A percentile compares a stretch with the other conserved stretches of the same genome.
Conservation (phyloP, 176 grass and related monocot genomes). For the Microstegium vimineum region DNA sequence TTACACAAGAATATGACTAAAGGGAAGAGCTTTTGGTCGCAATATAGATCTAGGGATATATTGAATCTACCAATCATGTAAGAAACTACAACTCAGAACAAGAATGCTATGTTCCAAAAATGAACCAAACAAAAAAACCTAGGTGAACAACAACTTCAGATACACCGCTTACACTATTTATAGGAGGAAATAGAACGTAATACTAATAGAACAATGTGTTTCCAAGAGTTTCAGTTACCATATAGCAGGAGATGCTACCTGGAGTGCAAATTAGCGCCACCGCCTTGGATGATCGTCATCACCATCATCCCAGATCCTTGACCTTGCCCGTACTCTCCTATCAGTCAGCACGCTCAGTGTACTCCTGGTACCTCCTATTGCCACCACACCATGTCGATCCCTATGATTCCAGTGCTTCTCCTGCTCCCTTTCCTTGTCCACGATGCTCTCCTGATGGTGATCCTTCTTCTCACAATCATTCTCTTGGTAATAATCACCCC, state of each 20-base stretch:
- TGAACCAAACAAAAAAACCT: neutral
- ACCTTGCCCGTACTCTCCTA: constrained; percentile 18
- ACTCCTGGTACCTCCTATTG: constrained; percentile 25
- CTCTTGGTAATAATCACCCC: neutral
- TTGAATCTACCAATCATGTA: constrained; percentile 9
- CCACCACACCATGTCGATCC: constrained; percentile 27
- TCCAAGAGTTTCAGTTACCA: constrained; percentile 26
- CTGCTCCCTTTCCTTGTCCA: constrained; percentile 17
- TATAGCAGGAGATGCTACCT: constrained; percentile 6
- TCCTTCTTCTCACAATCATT: constrained; percentile 6
- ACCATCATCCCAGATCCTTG: constrained; percentile 33
- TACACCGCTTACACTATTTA: neutral
- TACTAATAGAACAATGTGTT: neutral
- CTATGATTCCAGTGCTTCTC: constrained; percentile 27
- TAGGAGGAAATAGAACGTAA: neutral
- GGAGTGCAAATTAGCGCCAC: neutral
- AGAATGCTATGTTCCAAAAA: neutral
- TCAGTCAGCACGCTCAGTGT: constrained; percentile 23
- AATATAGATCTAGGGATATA: neutral
- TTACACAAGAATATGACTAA: constrained; percentile 13
- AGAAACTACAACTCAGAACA: neutral
- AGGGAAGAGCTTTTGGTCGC: neutral
- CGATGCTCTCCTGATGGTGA: neutral
- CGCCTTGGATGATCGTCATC: constrained; percentile 30
- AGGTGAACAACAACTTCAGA: neutral